Evolutionary conservation across 495 filamentous ascomycete genomes (phyloP).

Genomic region (Xylaria intraflava): DNA sequence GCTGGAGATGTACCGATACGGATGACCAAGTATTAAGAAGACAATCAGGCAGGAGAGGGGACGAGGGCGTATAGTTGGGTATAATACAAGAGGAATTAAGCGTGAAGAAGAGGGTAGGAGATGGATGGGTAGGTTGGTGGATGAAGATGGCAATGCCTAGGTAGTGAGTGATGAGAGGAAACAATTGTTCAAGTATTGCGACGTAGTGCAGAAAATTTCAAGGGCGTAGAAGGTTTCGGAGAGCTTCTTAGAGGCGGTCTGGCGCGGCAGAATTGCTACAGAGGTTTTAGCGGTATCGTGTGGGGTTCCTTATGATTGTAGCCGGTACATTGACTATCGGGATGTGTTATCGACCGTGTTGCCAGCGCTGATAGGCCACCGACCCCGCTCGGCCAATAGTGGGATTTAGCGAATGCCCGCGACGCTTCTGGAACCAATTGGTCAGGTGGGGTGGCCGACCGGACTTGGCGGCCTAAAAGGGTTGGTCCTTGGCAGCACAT

Average conservation of each 20-base stretch:
- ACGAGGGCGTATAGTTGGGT: slow-evolving; percentile 9
- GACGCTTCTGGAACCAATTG: too few species aligned
- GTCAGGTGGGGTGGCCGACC: too few species aligned
- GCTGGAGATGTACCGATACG: slow-evolving; percentile 19
- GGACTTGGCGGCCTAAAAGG: too few species aligned
- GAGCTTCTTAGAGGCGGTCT: slow-evolving; percentile 30
- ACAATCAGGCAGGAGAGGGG: slow-evolving; percentile 16
- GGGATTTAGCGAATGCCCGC: too few species aligned
- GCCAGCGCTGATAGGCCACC: too few species aligned
- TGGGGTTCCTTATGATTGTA: not conserved
- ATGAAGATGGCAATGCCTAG: slow-evolving; percentile 24
- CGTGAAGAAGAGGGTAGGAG: not conserved
- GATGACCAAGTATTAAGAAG: slow-evolving; percentile 18
- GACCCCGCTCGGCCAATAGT: too few species aligned
- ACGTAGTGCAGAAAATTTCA: slow-evolving; percentile 17
- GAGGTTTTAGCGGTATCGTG: not conserved
- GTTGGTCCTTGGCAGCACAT: too few species aligned
- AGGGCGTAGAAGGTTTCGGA: slow-evolving; percentile 24
- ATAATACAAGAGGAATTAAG: not conserved
- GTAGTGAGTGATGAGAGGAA: slow-evolving; percentile 13
- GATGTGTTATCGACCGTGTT: too few species aligned
- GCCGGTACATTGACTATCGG: not conserved
- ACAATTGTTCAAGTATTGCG: slow-evolving; percentile 9
- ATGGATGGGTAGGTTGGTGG: not conserved
- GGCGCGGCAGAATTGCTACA: slow-evolving; percentile 17